phyloP scores from a whole-genome alignment of 1,284 basidiomycete genomes.

The Chiua sp. region DNA sequence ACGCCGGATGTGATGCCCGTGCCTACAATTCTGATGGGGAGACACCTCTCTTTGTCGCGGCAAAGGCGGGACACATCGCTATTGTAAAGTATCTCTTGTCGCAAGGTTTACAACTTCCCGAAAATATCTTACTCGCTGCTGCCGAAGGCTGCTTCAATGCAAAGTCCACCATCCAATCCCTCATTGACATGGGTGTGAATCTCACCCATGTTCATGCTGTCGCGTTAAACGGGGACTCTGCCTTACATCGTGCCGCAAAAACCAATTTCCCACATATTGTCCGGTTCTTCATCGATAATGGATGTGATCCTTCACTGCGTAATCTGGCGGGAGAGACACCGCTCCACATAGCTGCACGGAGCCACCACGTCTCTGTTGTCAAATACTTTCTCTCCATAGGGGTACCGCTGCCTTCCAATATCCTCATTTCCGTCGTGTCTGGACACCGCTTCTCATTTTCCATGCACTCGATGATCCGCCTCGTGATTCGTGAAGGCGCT shows the following conservation, averaged over 20 bases:
- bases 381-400: constrained; percentile 4
- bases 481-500: constrained; percentile 2
- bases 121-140: not conserved
- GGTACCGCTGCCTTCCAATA: constrained; percentile 1
- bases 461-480: not conserved
- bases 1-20: not conserved
- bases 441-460: too few relatives aligned
- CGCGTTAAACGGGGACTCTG: not conserved
- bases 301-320: constrained; percentile 6
- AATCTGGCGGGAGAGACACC: not conserved
- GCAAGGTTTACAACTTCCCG: not conserved
- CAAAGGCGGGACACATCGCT: not conserved
- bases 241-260: not conserved
- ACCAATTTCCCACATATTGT: too few relatives aligned
- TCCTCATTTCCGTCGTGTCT: not conserved
- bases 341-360: not conserved
- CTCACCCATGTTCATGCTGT: not conserved
- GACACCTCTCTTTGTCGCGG: constrained; percentile 1
- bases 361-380: not conserved
- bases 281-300: not conserved
- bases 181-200: not conserved
- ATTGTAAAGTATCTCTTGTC: not conserved
- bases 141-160: not conserved
- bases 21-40: not conserved
- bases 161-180: not conserved